Conservation (phyloP, 2,329 filamentous ascomycete species). For the Sphaerulina populicola region DNA sequence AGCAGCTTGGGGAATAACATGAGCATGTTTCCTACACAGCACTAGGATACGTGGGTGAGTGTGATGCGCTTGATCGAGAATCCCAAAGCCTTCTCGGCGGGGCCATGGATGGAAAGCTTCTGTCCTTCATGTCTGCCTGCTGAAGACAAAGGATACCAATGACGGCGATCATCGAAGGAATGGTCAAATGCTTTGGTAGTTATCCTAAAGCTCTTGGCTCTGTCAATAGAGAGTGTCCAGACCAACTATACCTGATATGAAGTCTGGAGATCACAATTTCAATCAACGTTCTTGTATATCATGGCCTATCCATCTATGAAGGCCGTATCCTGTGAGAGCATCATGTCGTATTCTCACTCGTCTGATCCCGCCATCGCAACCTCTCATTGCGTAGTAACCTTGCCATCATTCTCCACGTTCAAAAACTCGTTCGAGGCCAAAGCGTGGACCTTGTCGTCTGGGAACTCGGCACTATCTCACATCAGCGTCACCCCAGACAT, state of each 20-base stretch:
- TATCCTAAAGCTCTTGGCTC: too few relatives aligned
- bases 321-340: background rate
- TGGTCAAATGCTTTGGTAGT: too few relatives aligned
- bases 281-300: background rate
- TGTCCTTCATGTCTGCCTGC: too few relatives aligned
- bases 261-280: background rate
- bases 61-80: too few relatives aligned
- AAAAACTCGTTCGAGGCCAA: constrained; percentile 64
- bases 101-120: too few relatives aligned
- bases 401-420: constrained; percentile 66
- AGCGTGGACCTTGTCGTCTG: constrained; percentile 56
- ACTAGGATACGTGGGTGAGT: too few relatives aligned
- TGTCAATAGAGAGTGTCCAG: background rate
- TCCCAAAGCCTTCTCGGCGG: too few relatives aligned
- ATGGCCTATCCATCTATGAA: background rate
- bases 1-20: too few relatives aligned
- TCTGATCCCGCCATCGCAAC: background rate
- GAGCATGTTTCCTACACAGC: too few relatives aligned
- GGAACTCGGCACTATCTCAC: constrained; percentile 59
- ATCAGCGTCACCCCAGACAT: background rate
- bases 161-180: too few relatives aligned
- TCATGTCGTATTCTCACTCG: too few relatives aligned
- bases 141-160: too few relatives aligned
- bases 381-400: constrained; percentile 59
- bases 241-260: background rate